These are phyloP conservation scores for Plectosphaerella cucumerina DNA, from an alignment of 2,329 filamentous ascomycete species.

Conservation along the genomic window DNA sequence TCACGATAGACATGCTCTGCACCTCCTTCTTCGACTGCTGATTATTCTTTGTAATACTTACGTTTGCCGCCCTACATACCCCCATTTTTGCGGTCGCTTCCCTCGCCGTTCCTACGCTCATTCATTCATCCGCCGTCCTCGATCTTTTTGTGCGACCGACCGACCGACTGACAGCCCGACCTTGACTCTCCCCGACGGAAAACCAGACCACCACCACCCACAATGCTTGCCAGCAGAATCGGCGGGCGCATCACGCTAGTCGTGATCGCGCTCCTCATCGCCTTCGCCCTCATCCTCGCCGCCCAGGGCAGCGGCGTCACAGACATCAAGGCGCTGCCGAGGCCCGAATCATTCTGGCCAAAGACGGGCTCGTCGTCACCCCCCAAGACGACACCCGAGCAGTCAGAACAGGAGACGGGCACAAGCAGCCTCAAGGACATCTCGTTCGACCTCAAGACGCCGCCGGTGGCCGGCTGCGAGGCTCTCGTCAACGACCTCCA, in stretches of 20 bases:
- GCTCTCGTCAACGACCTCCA: conserved; percentile 20
- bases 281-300: neutral
- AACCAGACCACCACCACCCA: neutral
- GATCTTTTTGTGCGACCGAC: neutral
- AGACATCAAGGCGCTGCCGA: too few species aligned
- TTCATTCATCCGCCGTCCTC: neutral
- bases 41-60: neutral
- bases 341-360: neutral
- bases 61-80: neutral
- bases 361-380: too few species aligned
- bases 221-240: neutral
- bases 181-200: neutral
- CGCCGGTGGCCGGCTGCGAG: conserved; percentile 16
- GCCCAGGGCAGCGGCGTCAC: neutral
- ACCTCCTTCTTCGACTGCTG: too few species aligned
- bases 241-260: neutral
- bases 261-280: neutral
- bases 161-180: neutral
- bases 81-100: neutral
- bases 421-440: conserved; percentile 8
- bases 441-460: conserved; percentile 17
- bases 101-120: neutral
- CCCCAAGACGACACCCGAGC: neutral
- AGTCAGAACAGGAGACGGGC: neutral
- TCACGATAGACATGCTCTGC: too few species aligned